A percentile compares a stretch with the other conserved stretches of the same genome.
Conservation (phyloP, 2,329 filamentous ascomycete genomes). For the Arthrobotrys iridis region DNA sequence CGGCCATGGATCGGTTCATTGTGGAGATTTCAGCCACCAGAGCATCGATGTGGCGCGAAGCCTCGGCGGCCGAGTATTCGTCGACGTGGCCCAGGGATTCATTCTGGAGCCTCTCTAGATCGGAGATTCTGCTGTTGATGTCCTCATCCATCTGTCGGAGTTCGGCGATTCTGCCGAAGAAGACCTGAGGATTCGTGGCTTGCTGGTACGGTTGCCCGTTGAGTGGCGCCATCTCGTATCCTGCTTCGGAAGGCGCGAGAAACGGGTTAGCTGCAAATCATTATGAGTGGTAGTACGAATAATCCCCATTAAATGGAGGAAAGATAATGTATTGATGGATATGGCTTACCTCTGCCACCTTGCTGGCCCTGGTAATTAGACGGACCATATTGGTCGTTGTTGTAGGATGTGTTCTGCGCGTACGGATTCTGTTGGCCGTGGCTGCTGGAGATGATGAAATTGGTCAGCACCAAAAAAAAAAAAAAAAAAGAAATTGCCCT, state of each 20-base stretch:
- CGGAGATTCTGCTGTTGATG: conserved; percentile 76
- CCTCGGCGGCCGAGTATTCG: conserved; percentile 72
- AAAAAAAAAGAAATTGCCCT: background rate
- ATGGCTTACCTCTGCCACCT: conserved; percentile 36
- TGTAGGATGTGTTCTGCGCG: conserved; percentile 49
- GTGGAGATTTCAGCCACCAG: conserved; percentile 83
- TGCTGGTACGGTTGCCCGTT: conserved; percentile 41
- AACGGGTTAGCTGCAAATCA: background rate
- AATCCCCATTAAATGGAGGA: background rate
- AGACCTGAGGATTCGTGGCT: conserved; percentile 47
- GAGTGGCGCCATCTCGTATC: conserved; percentile 45
- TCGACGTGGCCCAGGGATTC: conserved; percentile 79
- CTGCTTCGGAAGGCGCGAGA: conserved; percentile 24
- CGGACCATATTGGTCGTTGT: conserved; percentile 51
- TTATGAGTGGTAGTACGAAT: background rate
- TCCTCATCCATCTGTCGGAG: conserved; percentile 71
- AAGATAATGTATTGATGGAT: background rate
- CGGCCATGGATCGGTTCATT: conserved; percentile 80
- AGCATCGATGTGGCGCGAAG: conserved; percentile 75
- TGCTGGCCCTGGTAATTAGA: conserved; percentile 43
- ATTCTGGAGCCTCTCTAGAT: conserved; percentile 76
- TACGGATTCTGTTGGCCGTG: conserved; percentile 54
- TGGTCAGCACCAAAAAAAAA: conserved; percentile 9
- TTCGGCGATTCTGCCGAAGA: conserved; percentile 55
- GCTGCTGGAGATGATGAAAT: background rate